Percentiles rank a stretch among this genome's conserved stretches.
These are phyloP conservation scores for Candida chilensis DNA, from an alignment of 805 yeast genomes.

Conservation along the genomic window DNA sequence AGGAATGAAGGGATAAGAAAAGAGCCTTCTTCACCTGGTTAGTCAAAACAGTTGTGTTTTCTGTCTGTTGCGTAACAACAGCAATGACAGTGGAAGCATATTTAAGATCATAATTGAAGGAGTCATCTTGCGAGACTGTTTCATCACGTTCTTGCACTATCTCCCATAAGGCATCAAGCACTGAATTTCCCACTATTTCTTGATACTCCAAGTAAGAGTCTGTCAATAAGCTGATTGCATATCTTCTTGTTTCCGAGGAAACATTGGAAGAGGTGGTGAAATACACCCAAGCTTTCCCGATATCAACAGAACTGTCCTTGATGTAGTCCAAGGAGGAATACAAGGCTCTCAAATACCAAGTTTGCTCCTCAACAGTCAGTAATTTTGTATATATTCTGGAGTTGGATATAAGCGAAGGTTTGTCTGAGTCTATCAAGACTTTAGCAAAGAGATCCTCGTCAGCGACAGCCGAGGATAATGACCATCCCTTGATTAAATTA, in stretches of 20 bases:
- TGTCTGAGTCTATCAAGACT: conserved; percentile 23
- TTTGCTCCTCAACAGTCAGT: conserved; percentile 28
- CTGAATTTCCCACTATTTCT: conserved; percentile 26
- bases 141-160: not conserved
- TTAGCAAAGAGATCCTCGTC: conserved; percentile 18
- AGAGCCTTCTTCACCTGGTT: not conserved
- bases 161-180: conserved; percentile 32
- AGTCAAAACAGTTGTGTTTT: not conserved
- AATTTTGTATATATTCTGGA: conserved; percentile 44
- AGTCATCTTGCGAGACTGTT: conserved; percentile 4
- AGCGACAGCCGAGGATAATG: conserved; percentile 6
- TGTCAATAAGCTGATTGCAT: conserved; percentile 19
- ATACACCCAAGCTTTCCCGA: conserved; percentile 43
- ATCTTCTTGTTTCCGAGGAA: conserved; percentile 19
- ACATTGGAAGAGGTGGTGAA: conserved; percentile 31
- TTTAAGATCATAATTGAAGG: conserved; percentile 12
- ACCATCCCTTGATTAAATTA: conserved; percentile 8
- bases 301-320: conserved; percentile 8
- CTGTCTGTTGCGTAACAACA: conserved; percentile 20
- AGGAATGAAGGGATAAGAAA: conserved; percentile 31
- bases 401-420: conserved; percentile 39
- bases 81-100: conserved; percentile 24
- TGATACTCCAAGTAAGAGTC: conserved; percentile 23
- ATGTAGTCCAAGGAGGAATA: conserved; percentile 14
- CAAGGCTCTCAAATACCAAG: conserved; percentile 45